These are phyloP conservation scores for Aspergillus pseudoglaucus DNA, from an alignment of 2,329 filamentous ascomycete species.

Conservation along the genomic window DNA sequence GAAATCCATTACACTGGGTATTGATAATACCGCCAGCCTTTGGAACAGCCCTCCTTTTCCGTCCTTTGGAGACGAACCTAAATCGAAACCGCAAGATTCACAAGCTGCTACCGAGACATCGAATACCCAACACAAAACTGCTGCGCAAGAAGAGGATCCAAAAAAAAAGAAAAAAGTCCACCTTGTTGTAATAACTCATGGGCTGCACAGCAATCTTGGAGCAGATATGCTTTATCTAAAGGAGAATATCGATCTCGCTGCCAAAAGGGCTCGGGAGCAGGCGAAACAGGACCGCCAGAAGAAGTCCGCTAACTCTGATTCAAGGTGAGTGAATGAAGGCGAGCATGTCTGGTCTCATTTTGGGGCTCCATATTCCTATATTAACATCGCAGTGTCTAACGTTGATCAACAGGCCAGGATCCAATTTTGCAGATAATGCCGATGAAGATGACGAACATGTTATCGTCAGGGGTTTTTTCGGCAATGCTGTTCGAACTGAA, in stretches of 20 bases:
- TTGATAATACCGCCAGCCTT: constrained; percentile 81
- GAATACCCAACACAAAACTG: neutral
- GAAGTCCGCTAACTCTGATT: neutral
- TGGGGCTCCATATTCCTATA: neutral
- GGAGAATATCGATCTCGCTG: constrained; percentile 86
- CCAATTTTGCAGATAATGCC: constrained; percentile 12
- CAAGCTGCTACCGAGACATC: constrained; percentile 13
- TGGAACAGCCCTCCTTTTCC: constrained; percentile 91
- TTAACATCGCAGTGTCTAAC: neutral
- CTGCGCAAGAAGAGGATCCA: constrained; percentile 14
- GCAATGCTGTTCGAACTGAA: constrained; percentile 86
- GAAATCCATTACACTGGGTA: constrained; percentile 65
- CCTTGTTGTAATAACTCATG: constrained; percentile 86
- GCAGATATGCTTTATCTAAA: constrained; percentile 97
- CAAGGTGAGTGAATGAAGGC: neutral
- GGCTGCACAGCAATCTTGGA: constrained; percentile 89
- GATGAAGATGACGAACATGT: constrained; percentile 62
- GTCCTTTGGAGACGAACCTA: constrained; percentile 45
- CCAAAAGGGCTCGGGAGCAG: constrained; percentile 58
- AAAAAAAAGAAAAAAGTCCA: constrained; percentile 59
- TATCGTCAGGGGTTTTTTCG: constrained; percentile 81
- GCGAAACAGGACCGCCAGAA: constrained; percentile 51
- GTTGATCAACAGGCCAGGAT: neutral
- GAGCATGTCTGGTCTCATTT: neutral
- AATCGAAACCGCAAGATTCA: constrained; percentile 9